Evolutionary conservation across 371 early-diverging fungal genomes (phyloP).

Genomic region (Mucor plumbeus): DNA sequence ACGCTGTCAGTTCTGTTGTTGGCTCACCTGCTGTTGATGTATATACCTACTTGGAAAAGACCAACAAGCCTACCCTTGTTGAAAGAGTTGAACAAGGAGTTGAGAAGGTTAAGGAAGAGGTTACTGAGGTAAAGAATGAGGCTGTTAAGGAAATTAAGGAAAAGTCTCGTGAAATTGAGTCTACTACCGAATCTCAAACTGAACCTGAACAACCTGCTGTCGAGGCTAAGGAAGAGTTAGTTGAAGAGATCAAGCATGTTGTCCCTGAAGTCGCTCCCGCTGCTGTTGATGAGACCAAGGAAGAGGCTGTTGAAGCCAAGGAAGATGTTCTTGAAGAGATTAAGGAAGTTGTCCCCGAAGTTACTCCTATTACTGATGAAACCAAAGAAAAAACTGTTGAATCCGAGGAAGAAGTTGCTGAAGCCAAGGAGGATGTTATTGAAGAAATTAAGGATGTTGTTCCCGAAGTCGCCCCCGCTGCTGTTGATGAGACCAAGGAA

Average conservation of each 20-base stretch:
- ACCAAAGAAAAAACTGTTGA: conserved; percentile 3
- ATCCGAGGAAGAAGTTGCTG: conserved; percentile 4
- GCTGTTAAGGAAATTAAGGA: conserved; percentile 22
- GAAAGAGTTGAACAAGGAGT: conserved; percentile 9
- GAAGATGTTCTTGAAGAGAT: conserved; percentile 17
- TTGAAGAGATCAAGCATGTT: conserved; percentile 20
- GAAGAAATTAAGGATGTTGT: conserved; percentile 25
- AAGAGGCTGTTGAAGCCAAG: conserved; percentile 1
- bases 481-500: conserved; percentile 3
- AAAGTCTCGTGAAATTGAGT: conserved; percentile 21
- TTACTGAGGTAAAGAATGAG: conserved; percentile 18
- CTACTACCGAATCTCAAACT: neutral
- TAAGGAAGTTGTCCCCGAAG: conserved; percentile 24
- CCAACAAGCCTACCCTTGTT: conserved; percentile 9
- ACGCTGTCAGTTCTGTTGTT: conserved; percentile 35
- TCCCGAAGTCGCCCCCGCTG: conserved; percentile 1
- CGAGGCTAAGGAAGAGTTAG: conserved; percentile 29
- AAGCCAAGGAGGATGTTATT: conserved; percentile 11
- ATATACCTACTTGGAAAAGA: conserved; percentile 28
- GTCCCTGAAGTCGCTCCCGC: conserved; percentile 16
- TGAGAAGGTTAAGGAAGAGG: conserved; percentile 18
- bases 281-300: conserved; percentile 8
- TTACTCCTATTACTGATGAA: conserved; percentile 8
- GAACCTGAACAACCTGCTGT: conserved; percentile 30
- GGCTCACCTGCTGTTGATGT: conserved; percentile 29